Conservation (phyloP, 805 yeast genomes). For the Torulaspora indica region DNA sequence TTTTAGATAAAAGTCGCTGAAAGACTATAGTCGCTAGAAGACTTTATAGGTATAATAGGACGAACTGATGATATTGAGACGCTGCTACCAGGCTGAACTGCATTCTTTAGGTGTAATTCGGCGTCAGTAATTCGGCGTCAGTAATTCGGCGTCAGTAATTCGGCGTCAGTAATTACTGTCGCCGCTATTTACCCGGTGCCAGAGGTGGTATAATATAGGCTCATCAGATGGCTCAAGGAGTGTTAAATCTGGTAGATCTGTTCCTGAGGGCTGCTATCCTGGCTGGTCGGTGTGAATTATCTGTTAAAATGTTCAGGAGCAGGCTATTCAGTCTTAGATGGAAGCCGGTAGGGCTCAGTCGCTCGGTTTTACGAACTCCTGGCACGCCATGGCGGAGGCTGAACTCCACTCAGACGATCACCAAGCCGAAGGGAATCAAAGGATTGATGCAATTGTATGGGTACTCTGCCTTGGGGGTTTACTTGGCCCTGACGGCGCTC, state of each 20-base stretch:
- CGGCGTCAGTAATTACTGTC: constrained; percentile 1
- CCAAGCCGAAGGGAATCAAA: constrained; percentile 40
- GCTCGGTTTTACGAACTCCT: constrained; percentile 5
- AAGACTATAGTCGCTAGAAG: not conserved
- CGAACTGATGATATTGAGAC: not conserved
- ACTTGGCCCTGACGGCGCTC: constrained; percentile 61
- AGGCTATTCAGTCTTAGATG: not conserved
- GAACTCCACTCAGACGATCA: constrained; percentile 8
- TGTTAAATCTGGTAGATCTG: too few relatives aligned
- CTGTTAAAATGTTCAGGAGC: not conserved
- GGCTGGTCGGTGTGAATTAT: too few relatives aligned
- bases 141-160: too few relatives aligned
- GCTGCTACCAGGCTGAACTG: not conserved
- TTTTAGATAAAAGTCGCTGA: not conserved
- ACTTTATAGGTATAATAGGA: not conserved
- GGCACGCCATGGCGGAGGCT: constrained; percentile 6
- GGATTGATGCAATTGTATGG: constrained; percentile 82
- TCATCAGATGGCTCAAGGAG: not conserved
- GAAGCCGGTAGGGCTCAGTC: constrained; percentile 1
- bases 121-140: too few relatives aligned
- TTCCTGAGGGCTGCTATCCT: too few relatives aligned
- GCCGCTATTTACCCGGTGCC: not conserved
- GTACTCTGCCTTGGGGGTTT: constrained; percentile 83
- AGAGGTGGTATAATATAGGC: not conserved
- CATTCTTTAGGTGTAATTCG: not conserved